These are phyloP conservation scores for Ocimum tenuiflorum DNA, from an alignment of 257 asterid genomes.

Conservation along the genomic window DNA sequence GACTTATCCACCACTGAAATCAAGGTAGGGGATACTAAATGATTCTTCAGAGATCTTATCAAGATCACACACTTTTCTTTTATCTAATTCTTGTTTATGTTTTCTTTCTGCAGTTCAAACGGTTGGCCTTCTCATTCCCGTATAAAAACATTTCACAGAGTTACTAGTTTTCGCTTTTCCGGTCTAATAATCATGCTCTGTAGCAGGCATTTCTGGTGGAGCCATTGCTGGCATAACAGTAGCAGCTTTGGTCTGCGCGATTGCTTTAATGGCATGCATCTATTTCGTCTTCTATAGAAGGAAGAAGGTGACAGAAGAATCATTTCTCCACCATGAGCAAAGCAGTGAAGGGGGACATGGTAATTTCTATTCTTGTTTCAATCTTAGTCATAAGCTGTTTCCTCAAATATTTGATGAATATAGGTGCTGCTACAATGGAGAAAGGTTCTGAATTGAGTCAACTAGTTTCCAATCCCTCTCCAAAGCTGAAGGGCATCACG, in stretches of 20 bases:
- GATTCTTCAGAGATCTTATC: neutral
- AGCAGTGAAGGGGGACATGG: constrained; percentile 32
- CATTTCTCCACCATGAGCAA: constrained; percentile 24
- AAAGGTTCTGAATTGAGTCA: constrained; percentile 35
- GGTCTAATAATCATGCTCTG: constrained; percentile 19
- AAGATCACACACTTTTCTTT: neutral
- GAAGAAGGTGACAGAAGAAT: constrained; percentile 23
- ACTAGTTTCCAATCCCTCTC: constrained; percentile 25
- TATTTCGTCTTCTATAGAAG: constrained; percentile 37
- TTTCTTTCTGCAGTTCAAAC: constrained; percentile 59
- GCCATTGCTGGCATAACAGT: constrained; percentile 69
- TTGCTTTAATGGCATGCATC: constrained; percentile 37
- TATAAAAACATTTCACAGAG: constrained; percentile 1
- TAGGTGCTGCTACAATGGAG: constrained; percentile 29
- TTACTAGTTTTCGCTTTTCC: neutral
- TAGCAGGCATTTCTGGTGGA: constrained; percentile 63
- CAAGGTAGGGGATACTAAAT: constrained; percentile 41
- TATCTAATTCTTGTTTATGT: constrained; percentile 25
- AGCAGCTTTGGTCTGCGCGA: constrained; percentile 41
- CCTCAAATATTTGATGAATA: constrained; percentile 9
- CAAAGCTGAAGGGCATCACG: constrained; percentile 49
- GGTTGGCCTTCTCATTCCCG: constrained; percentile 39
- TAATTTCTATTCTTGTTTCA: neutral
- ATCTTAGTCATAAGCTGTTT: neutral
- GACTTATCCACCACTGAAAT: constrained; percentile 57